Base-by-base conservation (phyloP, 2,329 filamentous ascomycete species). In the Trichoderma polysporum region DNA sequence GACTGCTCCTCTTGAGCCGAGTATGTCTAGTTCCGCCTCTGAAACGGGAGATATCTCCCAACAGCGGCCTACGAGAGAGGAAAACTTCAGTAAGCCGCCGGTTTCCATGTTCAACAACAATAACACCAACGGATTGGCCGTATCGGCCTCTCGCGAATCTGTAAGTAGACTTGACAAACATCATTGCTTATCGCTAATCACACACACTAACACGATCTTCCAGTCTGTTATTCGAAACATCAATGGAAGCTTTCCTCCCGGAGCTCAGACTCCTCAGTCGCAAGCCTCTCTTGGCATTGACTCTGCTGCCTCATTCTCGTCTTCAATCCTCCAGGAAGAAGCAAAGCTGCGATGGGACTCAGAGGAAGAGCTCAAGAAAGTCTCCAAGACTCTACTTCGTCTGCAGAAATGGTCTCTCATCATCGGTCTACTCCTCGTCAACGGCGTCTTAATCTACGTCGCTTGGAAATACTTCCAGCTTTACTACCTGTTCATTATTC, bases 401-500 rank as follows among this genome's bases (percentile, higher is more conserved):
- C 70, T 80, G 9, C 79, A 80, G 31, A 80, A 80, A 71, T 80
- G 76, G 76, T 72, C 75, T 19, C 74, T 80, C 37, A 78, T 80
- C 35, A 66, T 74, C 15, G 78, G 79, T 0, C 72, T 80, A 9
- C 67, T 71, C 37, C 60, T 72, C 1, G 69, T 80, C 69, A 80
- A 80, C 58, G 78, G 70, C 2, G 70, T 66, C 1, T 74, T 80
- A 41, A 80, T 80, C 66, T 79, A 75, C 25, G 69, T 80, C 7
- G 75, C 78, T 1, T 73, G 75, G 68, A 74, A 70, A 52, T 81
- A 78, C 52, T 79, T 77, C 70, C 75, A 82, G 64, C 74, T 78
- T 17, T 80, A 79, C 69, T 80, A 81, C 69, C 77, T 81, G 62
- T 79, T 83, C 61, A 79, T 83, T 19, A 72, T 82, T 0, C 76